These are phyloP conservation scores for Pseudogymnoascus sp. DNA, from an alignment of 2,329 filamentous ascomycete species.

Conservation along the genomic window DNA sequence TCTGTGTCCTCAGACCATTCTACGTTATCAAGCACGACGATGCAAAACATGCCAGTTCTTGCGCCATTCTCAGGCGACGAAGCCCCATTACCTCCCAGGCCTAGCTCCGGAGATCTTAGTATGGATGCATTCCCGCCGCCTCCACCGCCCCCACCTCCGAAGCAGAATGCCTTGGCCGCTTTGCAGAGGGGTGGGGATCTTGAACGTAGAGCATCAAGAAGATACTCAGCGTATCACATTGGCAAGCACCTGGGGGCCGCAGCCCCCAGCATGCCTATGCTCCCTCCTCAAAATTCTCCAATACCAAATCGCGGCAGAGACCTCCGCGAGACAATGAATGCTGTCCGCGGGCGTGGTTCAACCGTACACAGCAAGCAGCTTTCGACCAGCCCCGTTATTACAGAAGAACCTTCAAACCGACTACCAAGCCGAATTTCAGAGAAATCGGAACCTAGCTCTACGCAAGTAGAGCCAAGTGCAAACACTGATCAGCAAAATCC, in stretches of 20 bases:
- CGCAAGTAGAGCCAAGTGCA: constrained; percentile 29
- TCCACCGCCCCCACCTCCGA: constrained; percentile 64
- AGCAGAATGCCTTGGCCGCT: constrained; percentile 79
- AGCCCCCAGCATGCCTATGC: constrained; percentile 69
- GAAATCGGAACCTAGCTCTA: constrained; percentile 19
- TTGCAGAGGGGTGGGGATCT: constrained; percentile 87
- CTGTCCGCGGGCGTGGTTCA: constrained; percentile 53
- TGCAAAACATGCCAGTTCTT: constrained; percentile 68
- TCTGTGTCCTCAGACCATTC: constrained; percentile 52
- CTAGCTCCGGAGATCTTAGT: constrained; percentile 35
- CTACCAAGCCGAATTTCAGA: constrained; percentile 55
- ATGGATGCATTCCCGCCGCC: constrained; percentile 57
- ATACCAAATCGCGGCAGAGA: constrained; percentile 80
- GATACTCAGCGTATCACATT: constrained; percentile 96
- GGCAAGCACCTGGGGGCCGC: constrained; percentile 84
- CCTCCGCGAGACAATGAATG: constrained; percentile 74
- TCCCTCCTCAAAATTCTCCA: constrained; percentile 74
- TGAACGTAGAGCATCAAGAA: constrained; percentile 81
- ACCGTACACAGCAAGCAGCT: constrained; percentile 38
- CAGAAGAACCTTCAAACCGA: constrained; percentile 55
- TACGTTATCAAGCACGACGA: constrained; percentile 62
- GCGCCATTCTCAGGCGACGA: constrained; percentile 62
- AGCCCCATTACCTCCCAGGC: constrained; percentile 37
- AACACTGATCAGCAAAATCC: constrained; percentile 28
- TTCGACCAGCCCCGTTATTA: constrained; percentile 34